A percentile compares a stretch with the other conserved stretches of the same genome.
These are phyloP conservation scores for Rhizoctonia solani DNA, from an alignment of 1,284 basidiomycete species.

Conservation along the genomic window DNA sequence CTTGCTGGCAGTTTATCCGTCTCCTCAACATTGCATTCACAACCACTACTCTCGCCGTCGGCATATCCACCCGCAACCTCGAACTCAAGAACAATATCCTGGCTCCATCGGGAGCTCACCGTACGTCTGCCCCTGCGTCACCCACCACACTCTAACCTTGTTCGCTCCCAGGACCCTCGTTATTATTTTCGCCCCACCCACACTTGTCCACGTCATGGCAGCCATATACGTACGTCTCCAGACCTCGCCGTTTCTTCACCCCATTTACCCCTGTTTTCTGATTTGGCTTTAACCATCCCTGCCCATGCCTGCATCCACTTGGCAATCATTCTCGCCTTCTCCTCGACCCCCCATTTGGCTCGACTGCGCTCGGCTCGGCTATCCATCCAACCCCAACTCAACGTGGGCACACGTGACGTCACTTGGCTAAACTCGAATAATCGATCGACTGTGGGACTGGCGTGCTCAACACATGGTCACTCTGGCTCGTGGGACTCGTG, in stretches of 20 bases:
- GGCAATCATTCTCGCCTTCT: neutral
- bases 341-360: no score
- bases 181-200: conserved; percentile 84
- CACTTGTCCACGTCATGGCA: conserved; percentile 81
- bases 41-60: conserved; percentile 76
- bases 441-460: no score
- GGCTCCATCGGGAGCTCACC: conserved; percentile 81
- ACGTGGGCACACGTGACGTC: neutral
- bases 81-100: conserved; percentile 59
- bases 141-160: conserved; percentile 36
- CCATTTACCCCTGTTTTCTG: neutral
- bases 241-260: neutral
- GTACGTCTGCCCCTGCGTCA: conserved; percentile 53
- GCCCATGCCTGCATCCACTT: no score
- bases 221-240: conserved; percentile 71
- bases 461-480: no score
- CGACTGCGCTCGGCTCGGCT: no score
- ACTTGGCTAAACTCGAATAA: neutral
- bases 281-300: no score
- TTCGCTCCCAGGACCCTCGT: conserved; percentile 77
- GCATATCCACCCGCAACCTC: conserved; percentile 68
- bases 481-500: no score
- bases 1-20: conserved; percentile 85
- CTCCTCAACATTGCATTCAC: conserved; percentile 84
- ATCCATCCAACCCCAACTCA: neutral